Base-by-base conservation (phyloP, 2,329 filamentous ascomycete species). In the Beauveria sp. region DNA sequence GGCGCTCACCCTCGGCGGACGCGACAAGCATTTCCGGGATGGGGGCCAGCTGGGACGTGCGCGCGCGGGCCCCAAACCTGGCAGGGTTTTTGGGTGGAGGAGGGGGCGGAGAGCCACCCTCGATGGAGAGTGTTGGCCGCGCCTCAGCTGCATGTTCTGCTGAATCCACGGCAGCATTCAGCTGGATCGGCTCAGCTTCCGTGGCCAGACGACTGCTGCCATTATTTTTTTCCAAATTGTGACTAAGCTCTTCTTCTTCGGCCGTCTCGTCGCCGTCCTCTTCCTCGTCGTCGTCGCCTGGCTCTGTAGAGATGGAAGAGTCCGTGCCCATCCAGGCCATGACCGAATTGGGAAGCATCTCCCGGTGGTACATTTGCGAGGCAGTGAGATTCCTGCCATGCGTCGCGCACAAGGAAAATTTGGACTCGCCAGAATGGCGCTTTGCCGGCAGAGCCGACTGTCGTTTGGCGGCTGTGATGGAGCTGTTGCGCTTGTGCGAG, bases 21-120 rank as follows among this genome's bases (percentile, higher is more conserved):
- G 67, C 64, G 18, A 67, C 56, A 6, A 69, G 69, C 18, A 75
- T 68, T 64, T 79, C 76, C 5, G 77, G 77, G 24, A 81, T 80
- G 8, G 75, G 75, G 1, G 76, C 71, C 4, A 79, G 70, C 5
- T 69, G 67, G 5, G 68, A 67, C 5, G 69, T 63, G 65, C 62
- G 62, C 10, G 51, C 42, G 30, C 61, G 63, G 20, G 58, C 45
- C 16, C 52, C 52, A 18, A 63, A 57, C 18, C 61, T 50, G 47
- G 64, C 63, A 24, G 55, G 60, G 43, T 60, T 64, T 50, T 62
- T 60, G 42, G 61, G 56, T 38, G 56, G 61, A 50, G 61, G 50
- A 12, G 61, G 54, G 14, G 60, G 60, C 24, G 38, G 43, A 16
- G 54, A 53, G 50, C 28, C 22, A 24, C 22, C 57, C 2, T 53